Evolutionary conservation across 768 basidiomycete genomes (phyloP).

Genomic region (Saitozyma podzolica): DNA sequence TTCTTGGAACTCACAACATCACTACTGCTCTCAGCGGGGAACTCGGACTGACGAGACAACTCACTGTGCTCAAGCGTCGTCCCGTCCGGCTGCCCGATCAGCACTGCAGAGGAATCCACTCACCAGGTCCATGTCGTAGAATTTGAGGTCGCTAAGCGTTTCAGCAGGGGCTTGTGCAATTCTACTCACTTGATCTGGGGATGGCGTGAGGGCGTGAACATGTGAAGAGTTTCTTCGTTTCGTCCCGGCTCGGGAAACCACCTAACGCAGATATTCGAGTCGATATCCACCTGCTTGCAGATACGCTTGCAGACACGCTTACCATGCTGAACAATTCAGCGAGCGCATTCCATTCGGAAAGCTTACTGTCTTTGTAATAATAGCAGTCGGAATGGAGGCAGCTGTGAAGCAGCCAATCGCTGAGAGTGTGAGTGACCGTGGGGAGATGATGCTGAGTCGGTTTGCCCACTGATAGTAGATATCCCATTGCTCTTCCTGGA

Average conservation of each 20-base stretch:
- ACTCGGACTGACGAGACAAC: conserved; percentile 2
- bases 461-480: conserved; percentile 10
- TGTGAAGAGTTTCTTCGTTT: conserved; percentile 1
- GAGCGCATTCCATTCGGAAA: neutral
- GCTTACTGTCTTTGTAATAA: conserved; percentile 5
- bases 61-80: neutral
- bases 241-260: conserved; percentile 16
- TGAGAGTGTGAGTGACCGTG: neutral
- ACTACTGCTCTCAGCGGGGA: too few species aligned
- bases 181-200: conserved; percentile 2
- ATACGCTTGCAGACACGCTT: too few species aligned
- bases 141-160: conserved; percentile 4
- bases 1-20: too few species aligned
- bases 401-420: conserved; percentile 7
- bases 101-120: neutral
- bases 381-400: neutral
- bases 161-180: neutral
- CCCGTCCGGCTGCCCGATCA: neutral
- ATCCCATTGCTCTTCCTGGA: conserved; percentile 7
- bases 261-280: neutral
- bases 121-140: neutral
- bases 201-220: neutral
- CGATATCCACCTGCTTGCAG: too few species aligned
- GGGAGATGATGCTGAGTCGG: too few species aligned
- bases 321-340: neutral